Percentiles rank a stretch among this genome's conserved stretches.
These are phyloP conservation scores for Amaranthus palmeri DNA, from an alignment of 148 eudicot genomes.

Conservation along the genomic window DNA sequence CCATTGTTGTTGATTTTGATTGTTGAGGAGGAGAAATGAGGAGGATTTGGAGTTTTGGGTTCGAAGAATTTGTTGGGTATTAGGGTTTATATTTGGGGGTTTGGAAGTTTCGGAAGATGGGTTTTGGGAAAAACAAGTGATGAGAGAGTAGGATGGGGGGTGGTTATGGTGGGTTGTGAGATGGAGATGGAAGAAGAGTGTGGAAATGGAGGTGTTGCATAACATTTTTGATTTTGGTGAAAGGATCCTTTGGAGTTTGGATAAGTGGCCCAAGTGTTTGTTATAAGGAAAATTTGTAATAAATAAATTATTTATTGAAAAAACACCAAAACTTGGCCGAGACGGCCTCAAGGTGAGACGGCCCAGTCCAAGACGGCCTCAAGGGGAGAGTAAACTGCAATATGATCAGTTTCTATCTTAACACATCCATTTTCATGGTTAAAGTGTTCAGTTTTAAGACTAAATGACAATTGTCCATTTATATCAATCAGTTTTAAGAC, in stretches of 20 bases:
- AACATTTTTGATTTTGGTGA: conserved; percentile 17
- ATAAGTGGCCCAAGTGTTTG: conserved; percentile 18
- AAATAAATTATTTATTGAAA: too few species aligned
- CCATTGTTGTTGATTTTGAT: conserved; percentile 7
- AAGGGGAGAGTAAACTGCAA: too few species aligned
- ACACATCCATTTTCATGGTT: too few species aligned
- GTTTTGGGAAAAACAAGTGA: conserved; percentile 14
- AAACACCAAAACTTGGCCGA: too few species aligned
- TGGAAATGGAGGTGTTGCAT: conserved; percentile 23
- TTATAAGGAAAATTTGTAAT: too few species aligned
- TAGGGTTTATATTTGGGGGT: conserved; percentile 17
- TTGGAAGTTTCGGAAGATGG: conserved; percentile 18
- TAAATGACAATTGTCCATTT: too few species aligned
- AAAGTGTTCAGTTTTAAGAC: too few species aligned
- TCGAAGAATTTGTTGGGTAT: conserved; percentile 29
- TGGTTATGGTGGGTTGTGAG: conserved; percentile 22
- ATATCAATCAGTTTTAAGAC: too few species aligned
- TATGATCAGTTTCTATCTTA: too few species aligned
- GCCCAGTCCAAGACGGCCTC: too few species aligned
- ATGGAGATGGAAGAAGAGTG: conserved; percentile 22
- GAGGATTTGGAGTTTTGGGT: conserved; percentile 70
- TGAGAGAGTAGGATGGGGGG: conserved; percentile 15
- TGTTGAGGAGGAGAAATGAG: conserved; percentile 32
- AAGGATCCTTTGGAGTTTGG: not conserved
- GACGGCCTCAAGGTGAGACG: too few species aligned